Evolutionary conservation across 306 rosid genomes (phyloP).

Genomic region (Oemleria cerasiformis): DNA sequence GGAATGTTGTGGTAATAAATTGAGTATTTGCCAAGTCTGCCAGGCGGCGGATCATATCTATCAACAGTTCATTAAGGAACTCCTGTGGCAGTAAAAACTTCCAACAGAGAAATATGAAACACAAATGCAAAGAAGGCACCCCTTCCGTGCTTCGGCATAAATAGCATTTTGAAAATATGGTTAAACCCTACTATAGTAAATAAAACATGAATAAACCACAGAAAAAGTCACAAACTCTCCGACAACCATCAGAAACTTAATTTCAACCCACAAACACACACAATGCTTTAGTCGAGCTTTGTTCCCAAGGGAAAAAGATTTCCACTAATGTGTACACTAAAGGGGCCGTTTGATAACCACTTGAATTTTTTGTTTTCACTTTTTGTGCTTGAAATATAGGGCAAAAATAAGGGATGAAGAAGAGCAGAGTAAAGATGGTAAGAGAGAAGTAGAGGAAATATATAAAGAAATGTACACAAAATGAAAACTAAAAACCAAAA

Average conservation of each 20-base stretch:
- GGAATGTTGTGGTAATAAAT: conserved; percentile 90
- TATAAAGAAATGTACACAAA: too few species aligned
- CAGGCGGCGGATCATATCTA: conserved; percentile 93
- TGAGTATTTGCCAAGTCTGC: conserved; percentile 85
- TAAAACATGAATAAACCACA: neutral
- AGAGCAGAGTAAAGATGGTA: too few species aligned
- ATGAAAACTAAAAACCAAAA: too few species aligned
- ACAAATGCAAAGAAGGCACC: neutral
- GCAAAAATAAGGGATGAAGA: too few species aligned
- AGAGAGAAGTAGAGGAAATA: too few species aligned
- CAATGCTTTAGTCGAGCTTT: too few species aligned
- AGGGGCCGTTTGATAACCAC: too few species aligned
- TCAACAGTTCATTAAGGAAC: conserved; percentile 42
- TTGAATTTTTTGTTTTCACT: too few species aligned
- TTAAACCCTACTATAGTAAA: neutral
- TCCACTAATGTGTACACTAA: too few species aligned
- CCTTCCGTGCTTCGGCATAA: neutral
- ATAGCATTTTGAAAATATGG: neutral
- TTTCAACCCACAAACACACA: neutral
- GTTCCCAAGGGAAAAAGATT: too few species aligned
- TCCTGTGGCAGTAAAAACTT: conserved; percentile 16
- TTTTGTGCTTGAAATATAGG: too few species aligned
- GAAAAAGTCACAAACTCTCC: neutral
- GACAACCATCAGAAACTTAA: neutral
- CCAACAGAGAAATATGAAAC: conserved; percentile 10